These are phyloP conservation scores for Pyrenopolyporus hunteri DNA, from an alignment of 495 filamentous ascomycete genomes.

Conservation along the genomic window DNA sequence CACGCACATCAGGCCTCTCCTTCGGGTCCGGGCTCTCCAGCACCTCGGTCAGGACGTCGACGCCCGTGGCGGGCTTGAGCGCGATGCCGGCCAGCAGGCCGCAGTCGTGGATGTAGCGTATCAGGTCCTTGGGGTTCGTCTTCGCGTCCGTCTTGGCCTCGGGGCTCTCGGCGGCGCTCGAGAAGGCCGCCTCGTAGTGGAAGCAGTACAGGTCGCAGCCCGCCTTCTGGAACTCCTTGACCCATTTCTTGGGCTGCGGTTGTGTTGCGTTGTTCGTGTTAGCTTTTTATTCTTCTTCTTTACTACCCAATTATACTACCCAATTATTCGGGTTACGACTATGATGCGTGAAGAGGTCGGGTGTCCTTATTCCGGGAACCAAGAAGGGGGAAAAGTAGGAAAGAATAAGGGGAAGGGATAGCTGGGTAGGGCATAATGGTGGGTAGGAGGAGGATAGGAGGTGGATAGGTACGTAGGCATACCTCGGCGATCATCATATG, in stretches of 20 bases:
- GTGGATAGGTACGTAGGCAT: constrained; percentile 24
- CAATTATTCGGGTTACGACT: no score
- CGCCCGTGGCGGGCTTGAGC: constrained; percentile 89
- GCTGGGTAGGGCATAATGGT: background rate
- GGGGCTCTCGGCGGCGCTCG: constrained; percentile 81
- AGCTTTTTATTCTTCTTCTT: background rate
- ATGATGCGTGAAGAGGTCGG: no score
- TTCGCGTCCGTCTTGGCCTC: constrained; percentile 65
- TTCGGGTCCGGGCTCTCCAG: constrained; percentile 70
- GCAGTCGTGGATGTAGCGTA: constrained; percentile 84
- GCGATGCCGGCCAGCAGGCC: constrained; percentile 94
- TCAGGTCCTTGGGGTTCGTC: constrained; percentile 83
- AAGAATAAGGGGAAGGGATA: background rate
- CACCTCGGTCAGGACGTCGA: constrained; percentile 90
- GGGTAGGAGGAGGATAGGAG: background rate
- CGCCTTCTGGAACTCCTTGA: constrained; percentile 88
- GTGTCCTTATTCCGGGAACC: no score
- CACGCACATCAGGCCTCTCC: constrained; percentile 88
- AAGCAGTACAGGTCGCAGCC: constrained; percentile 99
- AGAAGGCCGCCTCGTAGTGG: constrained; percentile 97
- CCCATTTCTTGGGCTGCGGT: constrained; percentile 91
- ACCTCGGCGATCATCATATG: constrained; percentile 99
- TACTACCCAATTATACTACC: no score
- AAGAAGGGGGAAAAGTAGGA: no score
- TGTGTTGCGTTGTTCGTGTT: background rate